Evolutionary conservation across 805 yeast species (phyloP), one percentile per base, ranked within the genome.

Genomic region (Barnettozyma salicaria): DNA sequence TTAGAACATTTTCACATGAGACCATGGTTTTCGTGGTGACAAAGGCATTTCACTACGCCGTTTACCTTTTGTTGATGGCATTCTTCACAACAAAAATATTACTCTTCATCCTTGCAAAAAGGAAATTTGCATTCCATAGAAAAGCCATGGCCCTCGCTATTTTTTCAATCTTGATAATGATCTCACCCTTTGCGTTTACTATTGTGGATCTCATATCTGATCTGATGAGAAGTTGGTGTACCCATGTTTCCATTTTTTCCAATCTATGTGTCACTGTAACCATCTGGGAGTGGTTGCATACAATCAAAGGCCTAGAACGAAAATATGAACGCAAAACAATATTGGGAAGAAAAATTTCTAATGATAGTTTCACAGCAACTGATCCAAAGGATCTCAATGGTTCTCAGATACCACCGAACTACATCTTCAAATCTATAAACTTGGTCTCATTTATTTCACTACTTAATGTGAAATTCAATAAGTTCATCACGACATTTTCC

Each of bases 281-380:
- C 18, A 65, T 76, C 1, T 79, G 84, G 81, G 86, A 80, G 56
- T 76, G 86, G 80, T 56, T 77, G 8, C 72, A 64, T 48, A 68
- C 75, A 30, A 74, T 78, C 28, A 69, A 72, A 43, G 50, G 64
- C 13, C 51, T 72, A 29, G 80, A 76, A 43, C 64, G 67, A 42
- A 56, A 66, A 22, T 55, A 62, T 20, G 86, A 80, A 43, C 60
- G 68, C 33, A 61, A 63, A 44, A 80, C 80, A 1, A 73, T 81
- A 8, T 65, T 80, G 31, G 89, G 89, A 0, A 64, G 87, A 42
- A 65, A 73, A 42, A 69, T 78, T 22, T 53, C 58, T 1, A 59
- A 64, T 33, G 77, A 73, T 33, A 75, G 71, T 39, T 61, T 58
- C 34, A 41, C 45, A 3, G 39, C 34, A 9, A 42, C 28, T 11